Base-by-base conservation (phyloP, 106 monocot genomes). In the Iris macrosiphon region DNA sequence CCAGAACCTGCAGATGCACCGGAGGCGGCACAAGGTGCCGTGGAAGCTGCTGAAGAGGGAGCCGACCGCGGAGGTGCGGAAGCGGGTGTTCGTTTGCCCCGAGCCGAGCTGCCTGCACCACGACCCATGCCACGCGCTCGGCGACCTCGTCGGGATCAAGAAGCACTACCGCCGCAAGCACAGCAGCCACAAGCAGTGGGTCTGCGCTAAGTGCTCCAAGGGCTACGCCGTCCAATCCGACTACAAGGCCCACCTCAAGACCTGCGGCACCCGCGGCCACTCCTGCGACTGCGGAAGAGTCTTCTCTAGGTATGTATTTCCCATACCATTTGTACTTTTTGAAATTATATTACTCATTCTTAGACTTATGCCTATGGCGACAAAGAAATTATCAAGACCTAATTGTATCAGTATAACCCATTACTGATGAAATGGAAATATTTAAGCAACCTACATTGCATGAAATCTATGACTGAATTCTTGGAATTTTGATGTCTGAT, bases 1-100 rank as follows among this genome's bases (percentile, higher is more conserved):
- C 66, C 91, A 92, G 78, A 92, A 92, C 67, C 75, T 92, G 37
- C 91, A 92, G 70, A 92, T 92, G 91, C 91, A 92, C 78, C 74
- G 91, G 65, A 57, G 91, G 60, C 59, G 91, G 63, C 91, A 92
- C 78, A 92, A 92, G 75, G 91, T 92, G 52, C 91, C 91, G 17
- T 92, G 91, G 91, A 85, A 86, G 73, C 82, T 92, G 20, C 62
- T 76, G 44, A 76, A 76, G 59, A 14, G 72, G 44, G 71, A 70
- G 16, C 20, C 4, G 45, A 7, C 34, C 48, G 47, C 34, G 37
- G 75, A 55, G 57, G 61, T 37, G 62, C 31, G 71, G 48, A 81
- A 81, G 71, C 71, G 81, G 16, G 81, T 76, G 35, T 81, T 68
- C 41, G 81, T 81, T 25, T 82, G 82, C 53, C 82, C 82, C 17